phyloP scores from a whole-genome alignment of 1,139 yeast genomes.

The Eremothecium coryli region DNA sequence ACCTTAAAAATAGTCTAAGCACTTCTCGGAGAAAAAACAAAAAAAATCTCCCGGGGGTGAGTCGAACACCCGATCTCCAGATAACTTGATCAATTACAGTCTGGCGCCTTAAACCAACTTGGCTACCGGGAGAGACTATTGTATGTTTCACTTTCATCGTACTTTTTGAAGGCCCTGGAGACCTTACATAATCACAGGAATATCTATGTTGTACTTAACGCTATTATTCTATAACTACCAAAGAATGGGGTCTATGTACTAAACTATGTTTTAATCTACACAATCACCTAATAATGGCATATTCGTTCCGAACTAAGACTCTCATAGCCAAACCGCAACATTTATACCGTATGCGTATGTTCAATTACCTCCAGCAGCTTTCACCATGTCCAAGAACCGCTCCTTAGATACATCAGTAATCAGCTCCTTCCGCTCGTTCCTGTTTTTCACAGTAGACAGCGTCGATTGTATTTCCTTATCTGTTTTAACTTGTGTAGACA shows the following conservation, averaged over 20 bases:
- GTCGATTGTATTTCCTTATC: slow-evolving; percentile 34
- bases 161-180: too few relatives aligned
- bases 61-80: slow-evolving; percentile 27
- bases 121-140: slow-evolving; percentile 15
- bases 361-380: slow-evolving; percentile 47
- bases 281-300: too few relatives aligned
- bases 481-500: slow-evolving; percentile 69
- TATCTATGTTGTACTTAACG: too few relatives aligned
- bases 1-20: too few relatives aligned
- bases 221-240: too few relatives aligned
- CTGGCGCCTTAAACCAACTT: slow-evolving; percentile 18
- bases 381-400: slow-evolving; percentile 78
- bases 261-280: too few relatives aligned
- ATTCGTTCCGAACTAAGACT: too few relatives aligned
- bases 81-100: slow-evolving; percentile 15
- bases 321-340: background rate
- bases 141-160: too few relatives aligned
- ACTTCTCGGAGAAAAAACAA: too few relatives aligned
- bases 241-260: too few relatives aligned
- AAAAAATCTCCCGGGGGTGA: slow-evolving; percentile 25
- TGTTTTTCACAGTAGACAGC: slow-evolving; percentile 31
- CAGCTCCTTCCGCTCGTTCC: slow-evolving; percentile 46
- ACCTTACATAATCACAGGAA: too few relatives aligned
- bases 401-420: slow-evolving; percentile 81
- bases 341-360: background rate